phyloP scores from a whole-genome alignment of 352 stramenopile species.

The Globisporangium abappressorium region DNA sequence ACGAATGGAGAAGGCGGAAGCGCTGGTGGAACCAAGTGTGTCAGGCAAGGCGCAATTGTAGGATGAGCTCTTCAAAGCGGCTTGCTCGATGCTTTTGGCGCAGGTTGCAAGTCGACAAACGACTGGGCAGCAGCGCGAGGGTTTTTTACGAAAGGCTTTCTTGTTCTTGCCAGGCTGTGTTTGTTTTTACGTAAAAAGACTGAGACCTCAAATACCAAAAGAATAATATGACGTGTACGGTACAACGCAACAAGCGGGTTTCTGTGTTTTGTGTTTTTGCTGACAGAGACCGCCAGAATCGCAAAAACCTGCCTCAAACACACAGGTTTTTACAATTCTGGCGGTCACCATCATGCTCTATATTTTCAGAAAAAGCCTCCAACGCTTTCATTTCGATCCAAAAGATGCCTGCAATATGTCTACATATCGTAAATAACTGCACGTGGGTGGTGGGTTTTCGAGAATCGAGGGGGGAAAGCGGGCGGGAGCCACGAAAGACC shows the following conservation, averaged over 20 bases:
- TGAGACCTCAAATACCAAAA: neutral
- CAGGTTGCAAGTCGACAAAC: neutral
- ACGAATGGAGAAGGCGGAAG: neutral
- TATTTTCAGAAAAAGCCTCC: neutral
- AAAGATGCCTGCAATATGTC: neutral
- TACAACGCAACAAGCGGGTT: neutral
- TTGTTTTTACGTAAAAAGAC: constrained; percentile 6
- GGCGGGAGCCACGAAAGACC: neutral
- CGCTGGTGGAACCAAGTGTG: neutral
- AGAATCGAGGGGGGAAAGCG: neutral
- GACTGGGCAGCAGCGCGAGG: constrained; percentile 3
- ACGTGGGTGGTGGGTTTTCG: neutral
- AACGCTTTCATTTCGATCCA: too few relatives aligned
- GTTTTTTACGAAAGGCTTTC: neutral
- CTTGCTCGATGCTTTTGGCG: neutral
- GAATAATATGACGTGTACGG: neutral
- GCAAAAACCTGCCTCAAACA: neutral
- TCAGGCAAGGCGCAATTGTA: neutral
- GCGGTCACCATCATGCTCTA: neutral
- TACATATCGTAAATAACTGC: neutral
- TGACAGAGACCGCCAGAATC: neutral
- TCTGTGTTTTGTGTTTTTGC: neutral
- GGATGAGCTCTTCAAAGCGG: neutral
- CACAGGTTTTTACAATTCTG: neutral
- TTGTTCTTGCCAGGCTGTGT: neutral